Conservation (phyloP, 495 filamentous ascomycete species). For the Penicillium salamii region DNA sequence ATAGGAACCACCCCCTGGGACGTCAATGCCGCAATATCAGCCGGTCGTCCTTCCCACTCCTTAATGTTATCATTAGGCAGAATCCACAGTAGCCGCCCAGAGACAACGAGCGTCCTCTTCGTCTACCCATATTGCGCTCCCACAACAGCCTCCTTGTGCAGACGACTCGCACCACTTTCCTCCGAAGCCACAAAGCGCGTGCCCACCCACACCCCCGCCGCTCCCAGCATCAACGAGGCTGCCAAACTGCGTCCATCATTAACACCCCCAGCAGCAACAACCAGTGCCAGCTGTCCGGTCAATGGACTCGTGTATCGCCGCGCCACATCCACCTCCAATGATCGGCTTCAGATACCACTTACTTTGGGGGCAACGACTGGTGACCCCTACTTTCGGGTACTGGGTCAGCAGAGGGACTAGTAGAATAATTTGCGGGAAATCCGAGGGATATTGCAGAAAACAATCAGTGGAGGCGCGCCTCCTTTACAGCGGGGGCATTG, state of each 20-base stretch:
- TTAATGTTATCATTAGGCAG: slow-evolving; percentile 77
- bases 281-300: slow-evolving; percentile 54
- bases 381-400: no score
- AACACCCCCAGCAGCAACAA: slow-evolving; percentile 76
- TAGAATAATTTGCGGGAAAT: no score
- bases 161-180: slow-evolving; percentile 72
- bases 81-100: slow-evolving; percentile 75
- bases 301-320: slow-evolving; percentile 54
- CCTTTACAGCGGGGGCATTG: no score
- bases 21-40: slow-evolving; percentile 69
- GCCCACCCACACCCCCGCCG: slow-evolving; percentile 76
- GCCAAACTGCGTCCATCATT: slow-evolving; percentile 70
- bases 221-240: slow-evolving; percentile 69
- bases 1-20: slow-evolving; percentile 73
- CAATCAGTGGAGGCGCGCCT: no score
- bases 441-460: no score
- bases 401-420: no score
- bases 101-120: slow-evolving; percentile 71
- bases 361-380: no score
- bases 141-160: slow-evolving; percentile 82
- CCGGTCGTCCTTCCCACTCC: slow-evolving; percentile 71
- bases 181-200: slow-evolving; percentile 77
- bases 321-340: slow-evolving; percentile 77
- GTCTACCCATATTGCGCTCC: slow-evolving; percentile 73
- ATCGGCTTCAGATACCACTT: no score